Conservation (phyloP, 2,329 filamentous ascomycete species). For the Clonostachys solani region DNA sequence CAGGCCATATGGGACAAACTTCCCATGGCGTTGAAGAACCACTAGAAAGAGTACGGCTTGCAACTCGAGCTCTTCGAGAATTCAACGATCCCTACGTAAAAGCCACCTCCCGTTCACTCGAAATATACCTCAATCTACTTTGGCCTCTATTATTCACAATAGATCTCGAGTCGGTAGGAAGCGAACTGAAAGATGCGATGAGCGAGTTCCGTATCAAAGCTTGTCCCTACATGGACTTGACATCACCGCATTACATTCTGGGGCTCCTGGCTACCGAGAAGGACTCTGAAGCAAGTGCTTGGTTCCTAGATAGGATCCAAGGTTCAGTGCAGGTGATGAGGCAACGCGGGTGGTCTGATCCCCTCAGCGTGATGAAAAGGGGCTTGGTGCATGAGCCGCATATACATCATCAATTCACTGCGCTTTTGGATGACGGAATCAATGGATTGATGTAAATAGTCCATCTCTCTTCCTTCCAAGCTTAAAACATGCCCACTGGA, state of each 20-base stretch:
- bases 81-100: neutral
- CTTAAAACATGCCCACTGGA: too few relatives aligned
- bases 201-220: neutral
- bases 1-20: neutral
- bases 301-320: constrained; percentile 2
- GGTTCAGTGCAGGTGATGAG: neutral
- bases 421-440: too few relatives aligned
- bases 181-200: neutral
- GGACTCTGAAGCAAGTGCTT: constrained; percentile 2
- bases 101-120: neutral
- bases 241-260: constrained; percentile 4
- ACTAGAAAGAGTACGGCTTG: neutral
- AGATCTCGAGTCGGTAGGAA: neutral
- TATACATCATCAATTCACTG: neutral
- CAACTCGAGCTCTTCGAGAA: neutral
- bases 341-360: neutral
- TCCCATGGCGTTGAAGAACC: neutral
- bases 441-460: too few relatives aligned
- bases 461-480: too few relatives aligned
- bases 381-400: neutral
- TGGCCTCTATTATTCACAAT: neutral
- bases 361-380: neutral
- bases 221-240: constrained; percentile 5
- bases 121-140: neutral
- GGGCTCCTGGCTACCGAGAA: neutral